Base-by-base conservation (phyloP, 106 monocot genomes). In the Platanthera zijinensis region DNA sequence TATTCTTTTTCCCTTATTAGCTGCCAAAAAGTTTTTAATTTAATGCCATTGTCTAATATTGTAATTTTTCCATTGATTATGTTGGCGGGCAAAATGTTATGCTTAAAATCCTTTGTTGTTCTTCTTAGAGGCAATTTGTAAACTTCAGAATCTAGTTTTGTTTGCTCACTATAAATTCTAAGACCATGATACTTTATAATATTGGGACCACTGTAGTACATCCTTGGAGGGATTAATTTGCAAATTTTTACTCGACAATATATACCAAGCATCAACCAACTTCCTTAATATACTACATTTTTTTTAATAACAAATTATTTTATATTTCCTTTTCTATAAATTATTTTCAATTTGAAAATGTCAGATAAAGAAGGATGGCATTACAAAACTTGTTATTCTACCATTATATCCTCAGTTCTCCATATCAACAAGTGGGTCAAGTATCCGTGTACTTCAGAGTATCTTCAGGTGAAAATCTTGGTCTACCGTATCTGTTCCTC, bases 341-440 rank as follows among this genome's bases (percentile, higher is more conserved):
- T 71, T 49, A 51, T 7, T 10, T 50, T 48, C 14, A 52, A 70
- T 46, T 25, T 15, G 5, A 77, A 50, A 47, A 8, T 78, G 64
- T 51, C 81, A 93, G 95, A 85, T 91, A 46, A 95, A 89, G 78
- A 87, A 72, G 85, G 95, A 95, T 82, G 79, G 79, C 3, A 81
- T 95, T 78, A 87, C 89, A 50, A 91, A 85, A 80, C 87, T 95
- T 76, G 89, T 95, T 74, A 82, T 95, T 74, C 87, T 95, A 15
- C 95, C 95, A 75, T 90, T 95, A 72, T 95, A 95, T 85, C 95
- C 95, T 76, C 95, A 95, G 77, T 95, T 82, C 76, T 95, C 95
- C 63, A 95, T 95, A 75, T 95, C 95, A 22, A 95, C 95, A 51
- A 95, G 87, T 81, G 95, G 95, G 11, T 95, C 95, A 79, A 91